Evolutionary conservation across 1,284 basidiomycete species (phyloP).

Genomic region (Trichosporon faecale): DNA sequence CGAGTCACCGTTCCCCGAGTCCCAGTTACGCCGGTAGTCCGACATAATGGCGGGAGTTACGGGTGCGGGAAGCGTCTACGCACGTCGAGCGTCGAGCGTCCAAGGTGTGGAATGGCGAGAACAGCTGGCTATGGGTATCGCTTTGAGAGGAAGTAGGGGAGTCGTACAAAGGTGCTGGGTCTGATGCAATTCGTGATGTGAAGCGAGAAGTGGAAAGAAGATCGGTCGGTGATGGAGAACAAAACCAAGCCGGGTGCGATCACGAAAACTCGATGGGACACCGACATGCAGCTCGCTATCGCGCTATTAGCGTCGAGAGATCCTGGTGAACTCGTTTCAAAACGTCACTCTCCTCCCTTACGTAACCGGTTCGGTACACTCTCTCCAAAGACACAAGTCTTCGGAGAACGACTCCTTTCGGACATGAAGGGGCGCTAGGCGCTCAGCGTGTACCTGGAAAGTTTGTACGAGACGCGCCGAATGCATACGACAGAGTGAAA

Average conservation of each 20-base stretch:
- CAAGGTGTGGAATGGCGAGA: background rate
- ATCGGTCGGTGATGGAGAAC: background rate
- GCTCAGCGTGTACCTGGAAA: background rate
- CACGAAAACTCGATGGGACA: constrained; percentile 4
- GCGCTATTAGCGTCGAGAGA: background rate
- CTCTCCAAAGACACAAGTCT: background rate
- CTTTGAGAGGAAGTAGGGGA: background rate
- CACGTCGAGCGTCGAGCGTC: too few species aligned
- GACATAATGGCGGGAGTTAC: background rate
- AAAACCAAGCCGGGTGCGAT: background rate
- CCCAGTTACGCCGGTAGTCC: constrained; percentile 10
- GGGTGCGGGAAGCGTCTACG: background rate
- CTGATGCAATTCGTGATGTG: background rate
- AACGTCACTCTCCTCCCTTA: constrained; percentile 1
- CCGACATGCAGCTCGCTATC: background rate
- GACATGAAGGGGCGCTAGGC: background rate
- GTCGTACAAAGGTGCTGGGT: background rate
- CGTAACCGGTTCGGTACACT: background rate
- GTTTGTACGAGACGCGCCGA: background rate
- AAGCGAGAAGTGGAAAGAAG: background rate
- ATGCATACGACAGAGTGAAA: background rate
- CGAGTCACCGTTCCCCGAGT: constrained; percentile 8
- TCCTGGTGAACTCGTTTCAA: constrained; percentile 2
- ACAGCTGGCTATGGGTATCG: background rate
- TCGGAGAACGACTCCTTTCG: background rate